Evolutionary conservation across 768 basidiomycete species (phyloP), one percentile per base, ranked within the genome.

Genomic region (Hypholoma fasciculare): DNA sequence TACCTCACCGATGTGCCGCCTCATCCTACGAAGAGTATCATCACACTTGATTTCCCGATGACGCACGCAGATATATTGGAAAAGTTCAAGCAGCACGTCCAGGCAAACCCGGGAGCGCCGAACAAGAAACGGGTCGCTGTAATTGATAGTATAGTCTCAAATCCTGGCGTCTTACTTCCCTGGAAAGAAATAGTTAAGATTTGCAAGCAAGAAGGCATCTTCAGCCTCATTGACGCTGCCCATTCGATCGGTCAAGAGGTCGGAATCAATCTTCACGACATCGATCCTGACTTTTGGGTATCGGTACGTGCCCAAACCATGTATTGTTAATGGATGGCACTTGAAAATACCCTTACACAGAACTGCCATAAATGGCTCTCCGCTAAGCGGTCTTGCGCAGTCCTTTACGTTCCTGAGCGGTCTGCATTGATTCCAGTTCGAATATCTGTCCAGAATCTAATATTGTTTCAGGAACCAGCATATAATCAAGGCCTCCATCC

Each of bases 281-380:
- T 74, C 0, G 73, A 78, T 51, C 89, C 89, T 11, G 92, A 94
- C 71, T 92, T 93, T 66, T 94, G 87, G 86, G 72, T 88, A 4
- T 87, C 90, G 36, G 90, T 91, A 59, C 20, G 82, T 60, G 11
- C 13, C 2, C 30, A 2, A 34, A 17, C 9, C 54, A 34, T 27
- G 7, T 23, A 27, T 7, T 51, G 13, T 19, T 49, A 13, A 56
- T 13, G 34, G 12, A 4, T 16, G 13, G 16, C 56, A 27, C 16
- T 54, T 34, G 30, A 14, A 50, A 1, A 37, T 27, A 8, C 17
- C 39, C 27, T 27, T 46, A 20, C 48, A 26, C 59, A 90, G 84
- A 93, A 93, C 64, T 89, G 88, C 62, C 89, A 94, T 72, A 94
- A 95, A 71, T 96, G 94, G 92, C 73, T 94, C 1, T 86, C 79